phyloP scores from a whole-genome alignment of 306 rosid genomes.

The Crataegus laevigata region DNA sequence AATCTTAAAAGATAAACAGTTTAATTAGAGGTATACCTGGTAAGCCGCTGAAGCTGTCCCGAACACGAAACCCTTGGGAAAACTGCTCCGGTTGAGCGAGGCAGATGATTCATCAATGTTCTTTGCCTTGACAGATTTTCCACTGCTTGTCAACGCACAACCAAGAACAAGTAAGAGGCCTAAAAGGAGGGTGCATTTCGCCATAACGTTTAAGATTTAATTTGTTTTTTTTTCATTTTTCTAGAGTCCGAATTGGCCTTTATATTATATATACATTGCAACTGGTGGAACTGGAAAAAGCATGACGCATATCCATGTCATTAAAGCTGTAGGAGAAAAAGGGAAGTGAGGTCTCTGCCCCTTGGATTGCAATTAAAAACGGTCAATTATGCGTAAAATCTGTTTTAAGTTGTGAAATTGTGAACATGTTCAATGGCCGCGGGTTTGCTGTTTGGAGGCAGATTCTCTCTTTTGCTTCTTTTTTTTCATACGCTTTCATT shows the following conservation, averaged over 20 bases:
- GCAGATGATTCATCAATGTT: not conserved
- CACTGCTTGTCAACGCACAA: not conserved
- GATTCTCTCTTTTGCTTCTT: too few relatives aligned
- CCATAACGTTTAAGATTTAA: not conserved
- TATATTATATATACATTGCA: not conserved
- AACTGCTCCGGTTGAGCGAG: slow-evolving; percentile 25
- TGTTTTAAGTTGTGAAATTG: not conserved
- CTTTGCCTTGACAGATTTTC: not conserved
- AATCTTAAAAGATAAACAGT: not conserved
- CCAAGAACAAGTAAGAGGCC: not conserved
- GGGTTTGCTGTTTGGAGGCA: too few relatives aligned
- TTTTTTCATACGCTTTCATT: too few relatives aligned
- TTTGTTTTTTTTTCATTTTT: not conserved
- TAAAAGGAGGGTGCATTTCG: not conserved
- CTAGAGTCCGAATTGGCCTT: not conserved
- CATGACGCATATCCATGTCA: not conserved
- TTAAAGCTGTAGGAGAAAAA: not conserved
- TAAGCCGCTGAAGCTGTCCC: slow-evolving; percentile 12
- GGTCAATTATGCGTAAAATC: not conserved
- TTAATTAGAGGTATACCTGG: not conserved
- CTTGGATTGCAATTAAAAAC: not conserved
- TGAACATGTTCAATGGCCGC: not conserved
- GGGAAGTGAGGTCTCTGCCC: not conserved
- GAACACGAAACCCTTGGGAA: slow-evolving; percentile 21
- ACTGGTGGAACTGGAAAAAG: not conserved